These are phyloP conservation scores for Hypoxylon crocopeplum DNA, from an alignment of 495 filamentous ascomycete genomes.

Conservation along the genomic window DNA sequence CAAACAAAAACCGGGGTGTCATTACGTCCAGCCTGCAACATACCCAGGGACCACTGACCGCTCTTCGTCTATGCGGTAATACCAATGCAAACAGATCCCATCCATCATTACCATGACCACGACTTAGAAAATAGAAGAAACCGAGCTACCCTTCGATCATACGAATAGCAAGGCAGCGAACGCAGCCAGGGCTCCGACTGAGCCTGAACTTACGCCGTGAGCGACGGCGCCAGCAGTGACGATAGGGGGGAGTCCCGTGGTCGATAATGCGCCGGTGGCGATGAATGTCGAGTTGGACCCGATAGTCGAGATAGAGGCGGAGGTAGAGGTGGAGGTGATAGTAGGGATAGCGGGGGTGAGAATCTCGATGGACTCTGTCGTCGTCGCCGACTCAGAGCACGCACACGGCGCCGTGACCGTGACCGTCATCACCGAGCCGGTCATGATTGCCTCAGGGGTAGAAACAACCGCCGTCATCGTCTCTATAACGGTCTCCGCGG, in stretches of 20 bases:
- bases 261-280: conserved; percentile 27
- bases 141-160: not conserved
- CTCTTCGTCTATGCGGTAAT: conserved; percentile 1
- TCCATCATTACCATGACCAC: not conserved
- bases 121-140: not conserved
- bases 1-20: too few species aligned
- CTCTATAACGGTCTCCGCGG: not conserved
- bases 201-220: conserved; percentile 12
- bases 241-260: conserved; percentile 28
- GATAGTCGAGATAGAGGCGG: conserved; percentile 23
- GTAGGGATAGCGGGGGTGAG: not conserved
- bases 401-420: conserved; percentile 34
- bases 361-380: not conserved
- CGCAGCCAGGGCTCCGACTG: conserved; percentile 8
- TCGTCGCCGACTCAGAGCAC: conserved; percentile 3
- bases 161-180: conserved; percentile 25
- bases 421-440: conserved; percentile 10
- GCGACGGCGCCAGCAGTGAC: conserved; percentile 46
- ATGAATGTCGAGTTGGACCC: conserved; percentile 8
- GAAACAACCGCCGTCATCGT: too few species aligned
- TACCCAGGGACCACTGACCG: too few species aligned
- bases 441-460: not conserved
- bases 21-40: too few species aligned
- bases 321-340: conserved; percentile 10
- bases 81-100: not conserved